A percentile compares a stretch with the other conserved stretches of the same genome.
Evolutionary conservation across 2,329 filamentous ascomycete genomes (phyloP).

Genomic region (Aureobasidium sp.): DNA sequence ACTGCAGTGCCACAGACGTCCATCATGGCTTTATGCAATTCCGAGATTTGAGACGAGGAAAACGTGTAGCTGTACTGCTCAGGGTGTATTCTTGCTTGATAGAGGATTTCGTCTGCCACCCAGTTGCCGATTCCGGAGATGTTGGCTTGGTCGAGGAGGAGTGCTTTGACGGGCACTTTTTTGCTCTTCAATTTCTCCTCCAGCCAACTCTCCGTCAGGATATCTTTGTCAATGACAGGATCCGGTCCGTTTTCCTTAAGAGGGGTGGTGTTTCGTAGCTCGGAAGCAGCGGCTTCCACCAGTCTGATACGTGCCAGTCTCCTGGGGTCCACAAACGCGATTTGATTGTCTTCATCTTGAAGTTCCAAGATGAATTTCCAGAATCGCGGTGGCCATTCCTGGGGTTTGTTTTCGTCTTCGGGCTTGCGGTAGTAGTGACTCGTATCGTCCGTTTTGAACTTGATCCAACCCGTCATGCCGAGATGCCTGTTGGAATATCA

Average conservation of each 20-base stretch:
- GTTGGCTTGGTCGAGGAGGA: constrained; percentile 79
- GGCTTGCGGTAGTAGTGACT: constrained; percentile 64
- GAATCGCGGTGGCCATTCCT: constrained; percentile 77
- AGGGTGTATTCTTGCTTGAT: constrained; percentile 80
- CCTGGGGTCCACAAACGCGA: constrained; percentile 77
- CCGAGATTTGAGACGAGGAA: constrained; percentile 60
- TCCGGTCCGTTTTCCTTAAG: constrained; percentile 91
- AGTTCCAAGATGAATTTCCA: constrained; percentile 74
- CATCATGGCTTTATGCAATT: constrained; percentile 64
- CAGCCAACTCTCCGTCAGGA: constrained; percentile 72
- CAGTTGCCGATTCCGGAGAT: constrained; percentile 95
- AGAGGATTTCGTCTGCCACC: constrained; percentile 93
- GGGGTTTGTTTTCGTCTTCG: constrained; percentile 40
- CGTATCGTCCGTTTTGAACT: constrained; percentile 71
- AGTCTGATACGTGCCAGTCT: constrained; percentile 73
- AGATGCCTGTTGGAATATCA: constrained; percentile 26
- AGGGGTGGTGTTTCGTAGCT: constrained; percentile 70
- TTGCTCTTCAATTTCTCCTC: constrained; percentile 63
- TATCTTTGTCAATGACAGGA: constrained; percentile 72
- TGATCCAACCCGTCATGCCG: constrained; percentile 68
- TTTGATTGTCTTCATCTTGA: constrained; percentile 46
- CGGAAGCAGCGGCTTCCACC: constrained; percentile 68
- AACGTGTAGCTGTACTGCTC: constrained; percentile 90
- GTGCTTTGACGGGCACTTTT: constrained; percentile 79
- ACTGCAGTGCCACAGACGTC: constrained; percentile 76